phyloP scores from a whole-genome alignment of 768 basidiomycete species.

The Paxillus rubicundulus region DNA sequence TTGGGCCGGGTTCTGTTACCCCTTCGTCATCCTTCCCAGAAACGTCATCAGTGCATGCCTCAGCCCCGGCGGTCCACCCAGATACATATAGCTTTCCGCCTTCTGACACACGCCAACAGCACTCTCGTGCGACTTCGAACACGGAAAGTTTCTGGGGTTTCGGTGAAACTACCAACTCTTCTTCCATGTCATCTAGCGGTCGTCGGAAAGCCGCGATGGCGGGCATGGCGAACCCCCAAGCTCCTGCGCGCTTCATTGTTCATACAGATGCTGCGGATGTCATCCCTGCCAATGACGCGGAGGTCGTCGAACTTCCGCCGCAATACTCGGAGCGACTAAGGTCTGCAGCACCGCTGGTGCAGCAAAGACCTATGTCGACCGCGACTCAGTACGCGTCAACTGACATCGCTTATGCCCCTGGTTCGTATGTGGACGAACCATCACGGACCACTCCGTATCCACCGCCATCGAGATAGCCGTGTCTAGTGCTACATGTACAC shows the following conservation, averaged over 20 bases:
- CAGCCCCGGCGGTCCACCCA: not conserved
- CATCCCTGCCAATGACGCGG: conserved; percentile 43
- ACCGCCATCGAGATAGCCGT: conserved; percentile 11
- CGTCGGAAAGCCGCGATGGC: conserved; percentile 57
- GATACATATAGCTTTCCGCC: not conserved
- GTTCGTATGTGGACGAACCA: conserved; percentile 3
- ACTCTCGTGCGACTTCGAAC: conserved; percentile 21
- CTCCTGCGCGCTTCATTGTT: conserved; percentile 55
- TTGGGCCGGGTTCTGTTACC: conserved; percentile 1
- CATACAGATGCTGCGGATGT: conserved; percentile 70
- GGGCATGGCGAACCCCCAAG: conserved; percentile 39
- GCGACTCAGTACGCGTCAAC: conserved; percentile 5
- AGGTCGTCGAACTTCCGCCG: conserved; percentile 72
- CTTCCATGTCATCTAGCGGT: conserved; percentile 36
- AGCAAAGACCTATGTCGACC: conserved; percentile 14
- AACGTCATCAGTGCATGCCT: conserved; percentile 8
- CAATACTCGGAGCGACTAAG: conserved; percentile 58
- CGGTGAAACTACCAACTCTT: conserved; percentile 19
- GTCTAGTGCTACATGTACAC: not conserved
- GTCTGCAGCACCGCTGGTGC: conserved; percentile 4
- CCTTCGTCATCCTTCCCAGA: conserved; percentile 2
- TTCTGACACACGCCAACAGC: not conserved
- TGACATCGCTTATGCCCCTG: conserved; percentile 13
- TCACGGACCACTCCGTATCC: conserved; percentile 4
- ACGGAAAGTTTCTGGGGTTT: conserved; percentile 16